A percentile compares a stretch with the other conserved stretches of the same genome.
Evolutionary conservation across 2,329 filamentous ascomycete species (phyloP).

Genomic region (Podosphaera fusca): DNA sequence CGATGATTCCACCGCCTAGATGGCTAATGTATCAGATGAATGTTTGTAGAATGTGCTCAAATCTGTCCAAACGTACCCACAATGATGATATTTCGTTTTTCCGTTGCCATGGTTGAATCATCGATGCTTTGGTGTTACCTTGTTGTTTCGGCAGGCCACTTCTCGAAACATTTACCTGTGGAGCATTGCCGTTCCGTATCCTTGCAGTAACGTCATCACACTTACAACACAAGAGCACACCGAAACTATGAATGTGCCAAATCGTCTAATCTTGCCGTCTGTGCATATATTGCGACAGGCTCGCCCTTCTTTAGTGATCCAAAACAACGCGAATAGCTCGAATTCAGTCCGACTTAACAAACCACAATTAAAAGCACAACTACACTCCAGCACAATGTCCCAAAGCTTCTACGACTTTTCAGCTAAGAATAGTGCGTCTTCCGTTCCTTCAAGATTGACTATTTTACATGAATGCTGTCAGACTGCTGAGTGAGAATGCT

Average conservation of each 20-base stretch:
- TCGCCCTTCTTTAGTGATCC: no score
- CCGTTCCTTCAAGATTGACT: no score
- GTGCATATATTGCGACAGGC: no score
- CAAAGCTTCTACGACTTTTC: conserved; percentile 2
- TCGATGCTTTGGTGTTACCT: neutral
- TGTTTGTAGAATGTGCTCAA: neutral
- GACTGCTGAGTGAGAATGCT: conserved; percentile 40
- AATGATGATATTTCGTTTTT: conserved; percentile 15
- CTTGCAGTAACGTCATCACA: no score
- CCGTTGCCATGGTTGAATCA: neutral
- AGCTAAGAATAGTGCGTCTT: neutral
- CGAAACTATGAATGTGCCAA: conserved; percentile 1
- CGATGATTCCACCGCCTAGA: conserved; percentile 64
- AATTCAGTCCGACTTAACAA: no score
- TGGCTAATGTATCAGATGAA: neutral
- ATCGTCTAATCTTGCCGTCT: conserved; percentile 3
- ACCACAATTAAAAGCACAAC: neutral
- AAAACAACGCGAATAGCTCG: no score
- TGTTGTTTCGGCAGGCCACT: neutral
- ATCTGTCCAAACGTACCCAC: conserved; percentile 9
- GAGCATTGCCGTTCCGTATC: no score
- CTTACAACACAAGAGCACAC: neutral
- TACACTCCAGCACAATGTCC: neutral
- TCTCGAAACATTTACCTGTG: no score
- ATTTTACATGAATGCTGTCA: neutral